Percentiles rank a stretch among this genome's conserved stretches.
These are phyloP conservation scores for Tinospora cordifolia DNA, from an alignment of 164 flowering plant genomes.

Conservation along the genomic window DNA sequence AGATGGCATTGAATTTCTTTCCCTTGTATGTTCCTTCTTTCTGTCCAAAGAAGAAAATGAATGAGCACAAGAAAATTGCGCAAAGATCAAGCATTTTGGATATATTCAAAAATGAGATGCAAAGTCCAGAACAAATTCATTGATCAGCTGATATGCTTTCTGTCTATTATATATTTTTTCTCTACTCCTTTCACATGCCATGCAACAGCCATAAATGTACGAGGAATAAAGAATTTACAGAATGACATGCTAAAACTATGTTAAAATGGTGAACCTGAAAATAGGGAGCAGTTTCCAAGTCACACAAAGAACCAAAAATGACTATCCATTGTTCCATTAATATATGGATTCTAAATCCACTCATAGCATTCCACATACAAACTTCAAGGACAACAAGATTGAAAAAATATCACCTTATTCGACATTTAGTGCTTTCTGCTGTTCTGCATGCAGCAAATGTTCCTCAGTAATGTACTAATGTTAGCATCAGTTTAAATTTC, in stretches of 20 bases:
- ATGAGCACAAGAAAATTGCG: neutral
- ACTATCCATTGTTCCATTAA: neutral
- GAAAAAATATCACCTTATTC: neutral
- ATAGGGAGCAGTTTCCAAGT: neutral
- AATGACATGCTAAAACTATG: neutral
- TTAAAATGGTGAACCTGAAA: neutral
- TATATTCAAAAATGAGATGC: neutral
- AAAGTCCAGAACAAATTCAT: neutral
- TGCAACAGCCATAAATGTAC: neutral
- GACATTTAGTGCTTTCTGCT: no score
- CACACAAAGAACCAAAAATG: neutral
- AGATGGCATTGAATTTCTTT: constrained; percentile 95
- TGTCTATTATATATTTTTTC: neutral
- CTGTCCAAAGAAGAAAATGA: constrained; percentile 34
- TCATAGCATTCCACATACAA: no score
- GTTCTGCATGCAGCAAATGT: no score
- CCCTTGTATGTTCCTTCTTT: constrained; percentile 98
- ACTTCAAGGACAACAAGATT: neutral
- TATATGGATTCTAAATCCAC: neutral
- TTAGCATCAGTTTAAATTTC: no score
- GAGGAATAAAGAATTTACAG: neutral
- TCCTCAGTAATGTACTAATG: no score
- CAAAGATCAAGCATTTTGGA: neutral
- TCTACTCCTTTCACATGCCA: neutral
- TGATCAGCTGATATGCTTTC: neutral